Base-by-base conservation (phyloP, 768 basidiomycete species). In the Naganishia friedmannii region DNA sequence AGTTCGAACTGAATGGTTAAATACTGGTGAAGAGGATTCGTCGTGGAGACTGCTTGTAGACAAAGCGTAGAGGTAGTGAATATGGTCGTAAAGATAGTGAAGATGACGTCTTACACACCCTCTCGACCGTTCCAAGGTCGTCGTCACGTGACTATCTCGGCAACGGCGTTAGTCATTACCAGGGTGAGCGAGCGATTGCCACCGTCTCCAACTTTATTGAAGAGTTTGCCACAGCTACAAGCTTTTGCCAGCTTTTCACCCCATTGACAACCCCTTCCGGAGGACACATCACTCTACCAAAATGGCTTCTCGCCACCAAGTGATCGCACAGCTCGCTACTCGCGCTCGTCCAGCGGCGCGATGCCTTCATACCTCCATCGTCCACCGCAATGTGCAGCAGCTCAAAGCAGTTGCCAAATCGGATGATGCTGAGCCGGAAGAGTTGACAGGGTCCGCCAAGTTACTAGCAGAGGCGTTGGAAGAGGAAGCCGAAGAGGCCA, bases 381-480 rank as follows among this genome's bases (percentile, higher is more conserved):
- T 37, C 6, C 31, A 37, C 39, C 29, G 42, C 9, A 42, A 63
- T 29, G 39, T 26, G n/a, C 60, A 63, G 28, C 60, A 13, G 7
- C 2, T 15, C 42, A 26, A 21, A 12, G 19, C 42, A 39, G 10
- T 17, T 8, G 21, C 23, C 53, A 23, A 42, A 21, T 3, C 21
- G 48, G 42, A 63, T 2, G 39, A 63, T 1, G 26, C 37, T 19
- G 23, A 21, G 13, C 12, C 2, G 39, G 23, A 60, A 19, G 42
- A 32, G 28, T 17, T 69, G 13, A 69, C 68, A 19, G 78, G 77
- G 2, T 66, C 79, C 72, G 84, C 84, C 29, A 87, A 89, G 77
- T 85, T 90, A 51, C 87, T 89, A 75, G 86, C 85, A 29, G 88
- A 89, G 78, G 88, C 89, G 17, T 79, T 82, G 3, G 83, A 85